Percentiles rank a stretch among this genome's conserved stretches.
phyloP scores from a whole-genome alignment of 1,284 basidiomycete genomes.

The Inonotus obliquus region DNA sequence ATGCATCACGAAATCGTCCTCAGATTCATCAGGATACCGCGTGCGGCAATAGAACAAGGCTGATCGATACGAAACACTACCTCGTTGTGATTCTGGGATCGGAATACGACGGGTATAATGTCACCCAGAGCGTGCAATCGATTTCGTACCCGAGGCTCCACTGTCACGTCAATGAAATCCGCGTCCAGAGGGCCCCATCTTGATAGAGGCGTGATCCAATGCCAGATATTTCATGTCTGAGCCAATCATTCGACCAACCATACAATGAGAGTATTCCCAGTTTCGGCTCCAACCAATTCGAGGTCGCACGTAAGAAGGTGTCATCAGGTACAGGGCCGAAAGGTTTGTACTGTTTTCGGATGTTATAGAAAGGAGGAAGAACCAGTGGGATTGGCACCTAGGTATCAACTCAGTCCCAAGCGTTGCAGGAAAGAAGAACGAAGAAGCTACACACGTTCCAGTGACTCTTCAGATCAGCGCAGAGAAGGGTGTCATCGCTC shows the following conservation, averaged over 20 bases:
- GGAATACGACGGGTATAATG: background rate
- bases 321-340: background rate
- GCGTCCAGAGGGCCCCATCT: constrained; percentile 9
- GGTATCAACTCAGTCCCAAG: background rate
- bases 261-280: background rate
- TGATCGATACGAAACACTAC: constrained; percentile 7
- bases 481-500: background rate
- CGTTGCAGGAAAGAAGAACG: background rate
- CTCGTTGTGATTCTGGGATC: background rate
- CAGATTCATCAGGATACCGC: background rate
- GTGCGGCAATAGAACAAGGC: background rate
- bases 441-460: background rate
- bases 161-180: background rate
- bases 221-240: background rate
- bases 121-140: constrained; percentile 3
- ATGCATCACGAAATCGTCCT: too few species aligned
- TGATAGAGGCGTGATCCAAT: constrained; percentile 6
- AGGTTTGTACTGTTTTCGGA: background rate
- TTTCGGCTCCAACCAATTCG: background rate
- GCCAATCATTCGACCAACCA: constrained; percentile 12
- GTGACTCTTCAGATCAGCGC: background rate
- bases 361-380: background rate
- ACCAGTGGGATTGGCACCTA: background rate
- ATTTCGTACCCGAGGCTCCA: background rate
- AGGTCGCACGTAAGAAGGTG: too few species aligned